Evolutionary conservation across 116 monocot genomes (phyloP), one percentile per base, ranked within the genome.

Genomic region (Papilionanthe hybrid): DNA sequence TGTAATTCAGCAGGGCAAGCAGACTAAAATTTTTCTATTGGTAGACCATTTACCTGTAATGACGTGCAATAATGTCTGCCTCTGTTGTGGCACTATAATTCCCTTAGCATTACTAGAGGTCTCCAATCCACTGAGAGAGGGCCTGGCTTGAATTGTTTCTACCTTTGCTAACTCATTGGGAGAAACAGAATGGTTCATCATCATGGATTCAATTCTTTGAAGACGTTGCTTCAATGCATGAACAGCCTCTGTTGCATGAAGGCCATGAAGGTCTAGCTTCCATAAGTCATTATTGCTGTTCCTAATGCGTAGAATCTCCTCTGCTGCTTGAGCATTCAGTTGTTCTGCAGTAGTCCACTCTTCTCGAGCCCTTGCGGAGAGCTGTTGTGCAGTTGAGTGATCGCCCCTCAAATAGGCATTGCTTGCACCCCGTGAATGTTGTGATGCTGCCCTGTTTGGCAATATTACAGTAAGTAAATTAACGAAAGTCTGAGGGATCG

Each of bases 161-260:
- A 65, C 37, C 68, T 79, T 78, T 63, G 78, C 19, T 27, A 43
- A 68, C 72, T n/a, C 77, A 56, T 81, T 67, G 67, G 76, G 81
- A 30, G 82, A 86, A 81, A 80, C 76, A 79, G 80, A 72, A 76
- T 45, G 12, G 27, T 81, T 79, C 44, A 55, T 7, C 29, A 76
- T n/a, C 71, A 82, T 68, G 20, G 77, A 85, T 82, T 97, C 97
- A 44, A 97, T 85, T 72, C 72, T 86, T 48, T 66, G 55, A 12
- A 97, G 81, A 83, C 78, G 91, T 28, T 87, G 85, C 74, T 86
- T 86, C 74, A 97, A 71, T 75, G 88, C 87, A 42, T 27, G 77
- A 67, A 91, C 92, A 72, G 97, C 92, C 86, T 97, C 97, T 72
- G 88, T 77, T 53, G 92, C 92, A 90, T 94, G 94, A 55, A 97